These are phyloP conservation scores for Teratosphaeria zuluensis DNA, from an alignment of 2,329 filamentous ascomycete species.

Conservation along the genomic window DNA sequence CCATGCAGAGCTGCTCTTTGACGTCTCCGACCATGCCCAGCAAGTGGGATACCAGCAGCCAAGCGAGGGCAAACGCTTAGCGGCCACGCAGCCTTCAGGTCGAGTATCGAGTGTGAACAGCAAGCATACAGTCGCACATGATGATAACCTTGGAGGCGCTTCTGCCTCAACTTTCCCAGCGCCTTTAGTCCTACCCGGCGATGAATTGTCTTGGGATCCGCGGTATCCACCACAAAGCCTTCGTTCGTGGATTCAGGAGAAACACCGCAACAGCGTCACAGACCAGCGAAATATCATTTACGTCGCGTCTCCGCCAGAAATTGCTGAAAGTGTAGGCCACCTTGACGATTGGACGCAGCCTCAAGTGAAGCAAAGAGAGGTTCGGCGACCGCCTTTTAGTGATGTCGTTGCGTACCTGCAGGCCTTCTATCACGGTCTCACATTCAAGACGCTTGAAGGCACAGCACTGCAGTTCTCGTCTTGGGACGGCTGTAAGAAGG, in stretches of 20 bases:
- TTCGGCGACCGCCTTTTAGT: neutral
- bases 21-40: constrained; percentile 27
- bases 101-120: constrained; percentile 1
- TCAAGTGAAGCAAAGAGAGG: neutral
- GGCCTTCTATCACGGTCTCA: constrained; percentile 47
- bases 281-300: constrained; percentile 43
- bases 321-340: constrained; percentile 27
- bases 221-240: constrained; percentile 44
- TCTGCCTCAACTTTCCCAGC: constrained; percentile 40
- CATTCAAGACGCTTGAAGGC: constrained; percentile 29
- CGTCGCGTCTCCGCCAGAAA: constrained; percentile 38
- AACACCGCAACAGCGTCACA: constrained; percentile 44
- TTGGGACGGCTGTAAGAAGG: constrained; percentile 37
- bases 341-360: constrained; percentile 38
- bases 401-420: constrained; percentile 33
- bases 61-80: constrained; percentile 15
- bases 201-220: constrained; percentile 48
- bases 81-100: constrained; percentile 8
- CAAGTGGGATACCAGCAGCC: constrained; percentile 26
- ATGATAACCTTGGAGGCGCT: neutral
- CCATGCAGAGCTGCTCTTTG: constrained; percentile 10
- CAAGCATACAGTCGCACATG: neutral
- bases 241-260: constrained; percentile 39
- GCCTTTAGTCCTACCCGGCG: constrained; percentile 50
- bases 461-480: constrained; percentile 18